Base-by-base conservation (phyloP, 306 rosid genomes). In the Glycyrrhiza uralensis region DNA sequence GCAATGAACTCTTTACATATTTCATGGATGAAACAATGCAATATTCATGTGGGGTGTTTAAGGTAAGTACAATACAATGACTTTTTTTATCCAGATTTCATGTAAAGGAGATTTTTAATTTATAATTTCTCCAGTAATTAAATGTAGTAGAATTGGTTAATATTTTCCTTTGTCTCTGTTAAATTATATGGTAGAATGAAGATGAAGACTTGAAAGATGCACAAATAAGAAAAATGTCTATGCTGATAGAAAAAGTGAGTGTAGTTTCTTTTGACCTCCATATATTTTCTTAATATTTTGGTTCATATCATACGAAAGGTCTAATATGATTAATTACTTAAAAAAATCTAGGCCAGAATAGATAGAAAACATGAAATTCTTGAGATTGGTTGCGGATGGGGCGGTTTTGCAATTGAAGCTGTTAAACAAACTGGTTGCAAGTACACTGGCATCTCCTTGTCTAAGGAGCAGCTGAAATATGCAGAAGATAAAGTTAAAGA, bases 1-100 rank as follows among this genome's bases (percentile, higher is more conserved):
- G 93, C 77, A 91, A 87, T 77, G 93, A 89, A 19, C 90, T 91
- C 47, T 89, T 91, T 73, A 80, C 91, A 3, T 79, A 85, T 29
- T 85, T 91, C 87, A 76, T 91, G 85, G 97, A 89, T 23, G 91
- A 89, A 50, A 82, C 96, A 49, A 91, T 89, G 93, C 84, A 91
- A 28, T 89, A 87, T 69, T 89, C 97, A 20, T 82, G 84, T 47
- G 97, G 87, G 1, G 64, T 89, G 62, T 92, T 92, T 69, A 79
- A 89, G 97, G 97, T 85, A 54, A 69, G 87, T 22, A n/a, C 59
- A 14, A 36, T 17, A n/a, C n/a, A n/a, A n/a, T n/a, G n/a, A n/a
- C n/a, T n/a, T n/a, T n/a, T n/a, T n/a, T n/a, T n/a, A n/a, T n/a
- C n/a, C n/a, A n/a, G n/a, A n/a, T n/a, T n/a, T n/a, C n/a, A n/a